Evolutionary conservation across 2,329 filamentous ascomycete species (phyloP), one percentile per base, ranked within the genome.

Genomic region (Paradendryphiella salina): DNA sequence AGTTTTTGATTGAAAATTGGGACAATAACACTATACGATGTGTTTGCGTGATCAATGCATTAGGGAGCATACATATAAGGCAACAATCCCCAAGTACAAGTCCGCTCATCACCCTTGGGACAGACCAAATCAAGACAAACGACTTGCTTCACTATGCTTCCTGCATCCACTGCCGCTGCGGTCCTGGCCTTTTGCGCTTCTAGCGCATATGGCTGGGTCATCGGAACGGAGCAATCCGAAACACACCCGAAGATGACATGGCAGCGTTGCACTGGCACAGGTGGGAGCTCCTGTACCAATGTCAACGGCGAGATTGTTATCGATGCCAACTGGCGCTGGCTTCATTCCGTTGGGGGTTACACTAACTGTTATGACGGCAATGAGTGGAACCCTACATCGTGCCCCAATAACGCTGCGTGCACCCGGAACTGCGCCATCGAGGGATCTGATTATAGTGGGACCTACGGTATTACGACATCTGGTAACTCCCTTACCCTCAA

Each of bases 401-500:
- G 75, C 56, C 59, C 72, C 1, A 63, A 65, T 38, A 65, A 70
- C 26, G 52, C 46, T 4, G 54, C 63, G 5, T 74, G 71, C 56
- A 60, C 64, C 2, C 51, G 56, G 17, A 70, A 70, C 55, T 75
- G 73, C 50, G 72, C 66, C 8, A 60, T 74, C 26, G 73, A 76
- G 26, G 74, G 74, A 50, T 74, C 73, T 35, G 73, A 76, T 58
- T 76, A 76, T 63, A 54, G 62, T 51, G 65, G 64, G 42, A 75
- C 73, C 32, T 76, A 76, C 39, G 74, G 83, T 59, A 79, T 83
- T 60, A 79, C 75, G 34, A 75, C 82, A 40, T 78, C 73, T 60
- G 78, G 78, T 58, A 76, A 76, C 64, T 70, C 77, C 50, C 73
- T 85, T 58, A 80, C 73, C 59, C 73, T 85, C 56, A 79, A 79